Base-by-base conservation (phyloP, 2,329 filamentous ascomycete genomes). In the Fusarium sp. region DNA sequence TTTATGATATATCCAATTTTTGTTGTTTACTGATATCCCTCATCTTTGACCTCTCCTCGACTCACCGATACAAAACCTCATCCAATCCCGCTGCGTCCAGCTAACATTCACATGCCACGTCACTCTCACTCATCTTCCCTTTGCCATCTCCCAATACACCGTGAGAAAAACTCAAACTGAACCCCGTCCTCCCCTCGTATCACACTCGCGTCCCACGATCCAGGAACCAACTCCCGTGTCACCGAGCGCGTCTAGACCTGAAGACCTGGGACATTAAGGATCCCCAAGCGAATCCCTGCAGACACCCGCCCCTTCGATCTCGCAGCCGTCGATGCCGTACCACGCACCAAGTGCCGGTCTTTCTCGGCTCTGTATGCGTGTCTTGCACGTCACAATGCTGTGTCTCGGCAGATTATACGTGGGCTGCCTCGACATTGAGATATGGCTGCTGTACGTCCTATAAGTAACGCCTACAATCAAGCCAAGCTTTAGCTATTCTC, bases 1-100 rank as follows among this genome's bases (percentile, higher is more conserved):
- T 66, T 78, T 71, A 76, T 69, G 73, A 78, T 75, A 57, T 75
- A 75, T 77, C 74, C 73, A 72, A 69, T 73, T 22, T 54, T 51
- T 73, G 35, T 18, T 60, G 54, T 42, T 71, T 70, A 22, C 11
- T 13, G 14, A 22, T 22, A 26, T 51, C 22, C 6, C 8, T 24
- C 15, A 14, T 35, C 28, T 49, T n/a, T 33, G 28, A n/a, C 10
- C 15, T 33, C 47, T 49, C 11, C 47, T 49, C 28, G 11, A 33
- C 22, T 33, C 47, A n/a, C 15, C 15, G 22, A n/a, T n/a, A 12
- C 48, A 51, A 22, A 11, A 11, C 24, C 7, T 26, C 3, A 22
- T 52, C 18, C 26, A 9, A 10, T 38, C 9, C 2, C 26, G 10
- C 28, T n/a, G 7, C 33, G 33, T 31, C 28, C 15, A n/a, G n/a